Base-by-base conservation (phyloP, 1,284 basidiomycete genomes). In the Cryptococcus deneoformans region DNA sequence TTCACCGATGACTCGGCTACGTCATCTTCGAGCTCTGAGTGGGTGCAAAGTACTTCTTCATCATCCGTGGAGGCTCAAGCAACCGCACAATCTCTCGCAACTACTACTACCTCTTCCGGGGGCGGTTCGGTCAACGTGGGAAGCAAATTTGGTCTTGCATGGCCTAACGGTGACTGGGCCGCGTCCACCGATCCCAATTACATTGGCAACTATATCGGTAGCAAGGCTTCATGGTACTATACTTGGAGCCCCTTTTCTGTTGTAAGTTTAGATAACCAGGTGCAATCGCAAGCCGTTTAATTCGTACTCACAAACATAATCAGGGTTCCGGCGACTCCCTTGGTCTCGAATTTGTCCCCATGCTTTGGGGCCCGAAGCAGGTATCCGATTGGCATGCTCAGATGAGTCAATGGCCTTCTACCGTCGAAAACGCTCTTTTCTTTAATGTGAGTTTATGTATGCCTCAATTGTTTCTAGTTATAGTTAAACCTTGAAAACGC, bases 311-410 rank as follows among this genome's bases (percentile, higher is more conserved):
- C 20, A 20, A 20, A 20, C 20, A 20, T 20, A 20, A 20, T 2
- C 20, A 65, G 63, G 56, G 77, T 53, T 80, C 83, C 36, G 54
- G 59, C 12, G 70, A 73, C 20, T 69, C 78, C 0, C 73, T 81
- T 55, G 84, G 83, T 44, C 74, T 85, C 52, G 73, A 82, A 14
- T 84, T 79, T 72, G 80, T 82, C 61, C 83, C 86, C 20, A 87
- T 88, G 87, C 76, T 88, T 10, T 89, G 87, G 87, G 85, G 87
- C 64, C 59, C 85, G 20, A 20, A 24, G 9, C 36, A 47, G 45
- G 60, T 68, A 34, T 50, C 51, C 34, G 73, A 74, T 49, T 78
- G 69, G 65, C 60, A 60, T 53, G 54, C 52, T 38, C 62, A 66
- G 52, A 64, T 71, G 50, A 61, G 52, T 50, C 57, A 49, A 43